phyloP scores from a whole-genome alignment of 2,329 filamentous ascomycete species.

The Fulvia fulva region DNA sequence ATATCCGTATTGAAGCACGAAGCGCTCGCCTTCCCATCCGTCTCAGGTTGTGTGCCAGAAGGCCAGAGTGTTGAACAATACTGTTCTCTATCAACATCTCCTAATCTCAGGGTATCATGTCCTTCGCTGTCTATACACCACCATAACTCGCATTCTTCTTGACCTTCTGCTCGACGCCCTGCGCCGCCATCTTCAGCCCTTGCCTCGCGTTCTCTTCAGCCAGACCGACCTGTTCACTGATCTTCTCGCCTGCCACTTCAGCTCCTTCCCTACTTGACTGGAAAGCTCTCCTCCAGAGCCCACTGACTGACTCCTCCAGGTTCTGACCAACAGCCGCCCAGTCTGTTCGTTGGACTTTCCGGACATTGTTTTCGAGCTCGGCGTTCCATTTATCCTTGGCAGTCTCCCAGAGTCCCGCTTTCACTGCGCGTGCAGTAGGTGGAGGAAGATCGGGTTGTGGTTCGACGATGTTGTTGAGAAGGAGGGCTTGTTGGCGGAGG shows the following conservation, averaged over 20 bases:
- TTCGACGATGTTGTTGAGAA: constrained; percentile 43
- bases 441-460: constrained; percentile 40
- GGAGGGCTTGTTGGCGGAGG: constrained; percentile 43
- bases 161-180: not conserved
- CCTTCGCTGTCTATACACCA: not conserved
- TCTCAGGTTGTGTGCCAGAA: too few relatives aligned
- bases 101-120: not conserved
- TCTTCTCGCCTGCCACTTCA: constrained; percentile 7
- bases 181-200: not conserved
- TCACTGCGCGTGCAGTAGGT: constrained; percentile 37
- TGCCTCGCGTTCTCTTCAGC: not conserved
- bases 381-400: constrained; percentile 50
- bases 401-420: constrained; percentile 42
- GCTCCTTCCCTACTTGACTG: constrained; percentile 18
- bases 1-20: too few relatives aligned
- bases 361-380: constrained; percentile 42
- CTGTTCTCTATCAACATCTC: not conserved
- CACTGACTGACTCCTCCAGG: constrained; percentile 39
- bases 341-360: constrained; percentile 42
- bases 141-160: not conserved
- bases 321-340: constrained; percentile 38
- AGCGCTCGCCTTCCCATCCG: too few relatives aligned
- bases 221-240: not conserved
- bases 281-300: constrained; percentile 33
- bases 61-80: not conserved